Base-by-base conservation (phyloP, 2,329 filamentous ascomycete species). In the Mariannaea elegans region DNA sequence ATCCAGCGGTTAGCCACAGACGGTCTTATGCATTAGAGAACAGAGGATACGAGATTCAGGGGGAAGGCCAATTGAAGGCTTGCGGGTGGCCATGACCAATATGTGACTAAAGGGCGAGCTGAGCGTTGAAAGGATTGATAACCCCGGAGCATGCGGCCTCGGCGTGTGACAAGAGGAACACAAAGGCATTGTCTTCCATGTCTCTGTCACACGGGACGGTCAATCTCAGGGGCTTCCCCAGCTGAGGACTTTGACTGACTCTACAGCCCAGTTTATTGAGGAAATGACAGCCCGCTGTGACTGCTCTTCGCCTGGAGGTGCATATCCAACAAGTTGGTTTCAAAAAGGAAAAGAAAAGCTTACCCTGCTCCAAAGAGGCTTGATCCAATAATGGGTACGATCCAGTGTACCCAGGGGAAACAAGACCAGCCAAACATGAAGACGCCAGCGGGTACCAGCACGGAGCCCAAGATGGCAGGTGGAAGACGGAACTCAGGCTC, bases 361-460 rank as follows among this genome's bases (percentile, higher is more conserved):
- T 80, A 90, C 87, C 85, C 91, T 73, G 83, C 80, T 57, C 88
- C 90, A 77, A 93, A 94, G 42, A 94, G 79, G 39, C 75, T 82
- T 24, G 87, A 90, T 18, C 89, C 91, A 76, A 94, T 88, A 65
- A 93, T 89, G 23, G 90, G 89, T 44, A 88, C 83, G 62, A 92
- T 90, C 88, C 88, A 94, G 76, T 92, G 90, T 47, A 97, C 85
- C 67, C 76, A 84, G 2, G 88, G 76, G 73, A 89, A 94, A 13
- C 90, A 90, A 4, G 91, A 93, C 91, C 93, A 97, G 8, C 87
- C 93, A 77, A 97, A 97, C 78, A 92, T 90, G 75, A 97, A 97
- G 14, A 98, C 78, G 7, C 92, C 92, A 56, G 91, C 80, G 5
- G 93, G 92, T 29, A 95, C 92, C 9, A 97, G 77, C 42, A 93